Evolutionary conservation across 2,329 filamentous ascomycete genomes (phyloP).

Genomic region (Ambrosiella cleistominuta): DNA sequence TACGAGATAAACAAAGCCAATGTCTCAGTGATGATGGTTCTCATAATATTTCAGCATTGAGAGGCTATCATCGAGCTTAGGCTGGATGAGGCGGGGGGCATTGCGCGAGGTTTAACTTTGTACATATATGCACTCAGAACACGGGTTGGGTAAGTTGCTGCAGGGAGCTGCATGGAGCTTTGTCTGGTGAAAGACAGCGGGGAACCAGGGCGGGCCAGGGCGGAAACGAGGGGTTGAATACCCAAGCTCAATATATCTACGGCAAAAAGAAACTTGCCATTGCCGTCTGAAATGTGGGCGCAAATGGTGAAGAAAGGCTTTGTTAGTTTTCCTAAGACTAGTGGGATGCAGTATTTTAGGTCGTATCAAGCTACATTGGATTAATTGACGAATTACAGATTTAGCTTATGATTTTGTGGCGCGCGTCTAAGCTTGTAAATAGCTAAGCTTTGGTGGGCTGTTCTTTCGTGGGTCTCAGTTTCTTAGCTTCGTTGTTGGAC

Average conservation of each 20-base stretch:
- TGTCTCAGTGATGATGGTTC: too few species aligned
- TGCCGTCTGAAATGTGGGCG: neutral
- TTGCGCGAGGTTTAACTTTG: neutral
- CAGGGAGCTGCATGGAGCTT: neutral
- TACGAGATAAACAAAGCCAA: too few species aligned
- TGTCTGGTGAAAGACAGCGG: neutral
- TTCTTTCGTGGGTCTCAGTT: neutral
- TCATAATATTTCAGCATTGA: too few species aligned
- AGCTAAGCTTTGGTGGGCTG: neutral
- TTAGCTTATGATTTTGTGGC: neutral
- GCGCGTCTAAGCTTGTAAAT: neutral
- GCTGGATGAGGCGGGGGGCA: neutral
- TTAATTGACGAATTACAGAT: neutral
- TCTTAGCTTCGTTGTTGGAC: neutral
- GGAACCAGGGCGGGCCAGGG: neutral
- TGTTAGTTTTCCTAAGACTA: neutral
- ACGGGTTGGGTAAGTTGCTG: slow-evolving; percentile 1
- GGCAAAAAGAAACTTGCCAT: neutral
- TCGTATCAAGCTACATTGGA: neutral
- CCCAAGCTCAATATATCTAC: neutral
- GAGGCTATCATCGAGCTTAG: neutral
- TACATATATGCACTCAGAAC: neutral
- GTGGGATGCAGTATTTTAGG: neutral
- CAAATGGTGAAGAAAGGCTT: neutral
- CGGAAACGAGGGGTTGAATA: neutral